Percentiles rank a stretch among this genome's conserved stretches.
Conservation (phyloP, 2,329 filamentous ascomycete genomes). For the Colletotrichum godetiae region DNA sequence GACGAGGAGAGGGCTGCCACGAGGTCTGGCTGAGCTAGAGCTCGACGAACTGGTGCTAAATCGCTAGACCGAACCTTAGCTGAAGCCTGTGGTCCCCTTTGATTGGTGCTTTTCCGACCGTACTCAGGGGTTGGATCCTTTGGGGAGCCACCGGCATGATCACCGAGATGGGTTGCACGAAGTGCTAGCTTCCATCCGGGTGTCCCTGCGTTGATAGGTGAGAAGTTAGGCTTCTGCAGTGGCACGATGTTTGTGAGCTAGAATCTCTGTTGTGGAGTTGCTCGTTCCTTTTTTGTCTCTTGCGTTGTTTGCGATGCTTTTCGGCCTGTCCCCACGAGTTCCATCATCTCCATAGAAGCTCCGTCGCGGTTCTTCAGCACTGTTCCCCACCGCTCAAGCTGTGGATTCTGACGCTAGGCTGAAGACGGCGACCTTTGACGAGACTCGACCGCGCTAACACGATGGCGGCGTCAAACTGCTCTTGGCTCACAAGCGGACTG, state of each 20-base stretch:
- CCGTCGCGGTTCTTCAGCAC: slow-evolving; percentile 6
- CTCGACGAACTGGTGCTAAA: slow-evolving; percentile 16
- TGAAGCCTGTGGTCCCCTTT: background rate
- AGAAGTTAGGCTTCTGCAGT: background rate
- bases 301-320: background rate
- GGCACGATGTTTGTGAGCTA: background rate
- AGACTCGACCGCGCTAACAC: background rate
- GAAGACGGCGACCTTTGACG: slow-evolving; percentile 10
- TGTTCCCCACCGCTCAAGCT: background rate
- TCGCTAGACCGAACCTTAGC: slow-evolving; percentile 27
- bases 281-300: background rate
- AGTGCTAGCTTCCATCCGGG: background rate
- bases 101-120: background rate
- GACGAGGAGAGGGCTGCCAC: slow-evolving; percentile 5
- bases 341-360: background rate
- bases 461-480: slow-evolving; percentile 5
- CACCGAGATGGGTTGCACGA: background rate
- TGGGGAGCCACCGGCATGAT: background rate
- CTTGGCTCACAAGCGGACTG: background rate
- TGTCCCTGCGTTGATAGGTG: background rate
- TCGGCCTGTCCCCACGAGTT: background rate
- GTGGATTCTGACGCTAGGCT: slow-evolving; percentile 9
- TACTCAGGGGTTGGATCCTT: background rate
- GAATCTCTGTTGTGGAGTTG: background rate
- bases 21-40: slow-evolving; percentile 19